These are phyloP conservation scores for Lentinus tigrinus DNA, from an alignment of 768 basidiomycete genomes.

Conservation along the genomic window DNA sequence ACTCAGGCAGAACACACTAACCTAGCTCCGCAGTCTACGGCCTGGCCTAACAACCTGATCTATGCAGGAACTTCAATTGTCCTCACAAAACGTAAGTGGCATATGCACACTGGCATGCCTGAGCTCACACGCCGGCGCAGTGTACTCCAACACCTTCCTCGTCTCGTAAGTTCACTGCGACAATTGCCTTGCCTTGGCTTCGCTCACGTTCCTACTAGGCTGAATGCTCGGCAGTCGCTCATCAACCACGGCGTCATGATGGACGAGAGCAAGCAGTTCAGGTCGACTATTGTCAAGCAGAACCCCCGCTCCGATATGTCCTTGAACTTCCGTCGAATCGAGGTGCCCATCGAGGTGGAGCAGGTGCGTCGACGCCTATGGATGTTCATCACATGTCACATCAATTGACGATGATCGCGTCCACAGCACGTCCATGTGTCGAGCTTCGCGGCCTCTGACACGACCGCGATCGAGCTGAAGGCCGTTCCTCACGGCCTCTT, in stretches of 20 bases:
- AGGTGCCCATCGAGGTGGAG: too few relatives aligned
- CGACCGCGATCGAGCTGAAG: too few relatives aligned
- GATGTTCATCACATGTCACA: too few relatives aligned
- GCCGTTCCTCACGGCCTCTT: too few relatives aligned
- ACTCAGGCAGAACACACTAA: not conserved
- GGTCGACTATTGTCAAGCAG: not conserved
- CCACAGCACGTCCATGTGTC: too few relatives aligned
- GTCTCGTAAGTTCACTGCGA: not conserved
- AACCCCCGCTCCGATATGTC: too few relatives aligned
- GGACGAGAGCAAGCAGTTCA: not conserved
- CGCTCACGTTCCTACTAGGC: not conserved
- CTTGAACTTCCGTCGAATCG: too few relatives aligned
- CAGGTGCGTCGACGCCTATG: too few relatives aligned
- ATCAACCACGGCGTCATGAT: not conserved
- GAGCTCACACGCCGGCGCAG: not conserved
- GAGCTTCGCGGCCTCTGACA: too few relatives aligned
- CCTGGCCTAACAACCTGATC: not conserved
- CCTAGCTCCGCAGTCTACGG: not conserved
- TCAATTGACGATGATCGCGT: too few relatives aligned
- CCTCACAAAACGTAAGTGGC: constrained; percentile 3
- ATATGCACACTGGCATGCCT: too few relatives aligned
- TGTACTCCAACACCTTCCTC: constrained; percentile 3
- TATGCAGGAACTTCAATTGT: constrained; percentile 1
- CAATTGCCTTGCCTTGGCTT: not conserved
- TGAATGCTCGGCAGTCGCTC: constrained; percentile 3